A percentile compares a stretch with the other conserved stretches of the same genome.
Evolutionary conservation across 768 basidiomycete genomes (phyloP).

Genomic region (Naganishia randhawae): DNA sequence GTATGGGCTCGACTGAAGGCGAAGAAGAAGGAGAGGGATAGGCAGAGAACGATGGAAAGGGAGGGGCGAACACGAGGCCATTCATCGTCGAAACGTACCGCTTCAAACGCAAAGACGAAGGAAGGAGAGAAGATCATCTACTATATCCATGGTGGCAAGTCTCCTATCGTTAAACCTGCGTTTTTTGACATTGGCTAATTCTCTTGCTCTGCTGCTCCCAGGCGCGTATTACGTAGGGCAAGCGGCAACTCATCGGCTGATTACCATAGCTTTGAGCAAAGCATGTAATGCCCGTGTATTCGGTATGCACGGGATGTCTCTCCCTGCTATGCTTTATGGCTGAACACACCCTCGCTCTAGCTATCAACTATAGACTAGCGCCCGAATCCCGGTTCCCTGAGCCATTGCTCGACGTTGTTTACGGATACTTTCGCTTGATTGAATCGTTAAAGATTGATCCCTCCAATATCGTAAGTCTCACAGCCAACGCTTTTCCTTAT

Average conservation of each 20-base stretch:
- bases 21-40: constrained; percentile 59
- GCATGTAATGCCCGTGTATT: constrained; percentile 85
- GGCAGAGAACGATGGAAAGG: constrained; percentile 26
- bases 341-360: constrained; percentile 52
- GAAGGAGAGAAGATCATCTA: constrained; percentile 71
- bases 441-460: constrained; percentile 78
- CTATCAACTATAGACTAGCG: constrained; percentile 90
- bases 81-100: neutral
- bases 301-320: constrained; percentile 56
- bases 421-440: constrained; percentile 76
- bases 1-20: constrained; percentile 82
- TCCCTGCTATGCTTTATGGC: neutral
- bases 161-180: neutral
- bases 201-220: constrained; percentile 40
- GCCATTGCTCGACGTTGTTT: constrained; percentile 77
- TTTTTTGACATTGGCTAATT: neutral
- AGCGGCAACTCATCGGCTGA: constrained; percentile 79
- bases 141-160: constrained; percentile 84
- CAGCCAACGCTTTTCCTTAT: neutral
- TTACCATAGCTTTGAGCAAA: constrained; percentile 87
- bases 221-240: constrained; percentile 91
- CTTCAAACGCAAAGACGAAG: neutral
- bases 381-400: constrained; percentile 94
- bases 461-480: constrained; percentile 71
- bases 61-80: constrained; percentile 4